Evolutionary conservation across 2,329 filamentous ascomycete species (phyloP), one percentile per base, ranked within the genome.

Genomic region (Pseudocercospora eumusae): DNA sequence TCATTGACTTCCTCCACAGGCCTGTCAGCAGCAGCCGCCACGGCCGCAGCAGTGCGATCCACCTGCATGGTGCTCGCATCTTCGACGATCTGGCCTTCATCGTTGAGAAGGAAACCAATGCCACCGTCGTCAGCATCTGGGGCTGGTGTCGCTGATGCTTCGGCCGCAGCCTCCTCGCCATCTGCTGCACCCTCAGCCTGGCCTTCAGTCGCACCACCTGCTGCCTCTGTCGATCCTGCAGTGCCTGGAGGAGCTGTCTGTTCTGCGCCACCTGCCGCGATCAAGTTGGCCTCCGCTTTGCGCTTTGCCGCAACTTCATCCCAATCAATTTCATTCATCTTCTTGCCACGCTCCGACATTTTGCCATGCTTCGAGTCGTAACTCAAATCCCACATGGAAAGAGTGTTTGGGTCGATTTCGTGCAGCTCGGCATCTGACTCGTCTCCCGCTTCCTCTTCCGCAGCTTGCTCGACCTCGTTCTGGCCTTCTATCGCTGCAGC

Each of bases 351-450:
- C 70, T 87, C 88, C 60, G 91, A 93, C 63, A 88, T 87, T 73
- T 89, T 90, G 61, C 91, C 91, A 57, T 73, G 65, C 10, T 63
- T 59, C 15, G 64, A 66, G 70, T 91, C 88, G 64, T 83, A 85
- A 55, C 86, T 90, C 2, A 95, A 77, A 61, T 92, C 88, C 47
- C 82, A 84, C 86, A 95, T 91, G 58, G 86, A 90, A 25, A 90
- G 82, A 3, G 82, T 83, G 23, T 83, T 83, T 21, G 85, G 80
- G 70, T 92, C 88, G 59, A 93, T 87, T 57, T 70, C 70, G 62
- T 74, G 71, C 10, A 67, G 55, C 71, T 76, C 74, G n/a, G 70
- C 69, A 57, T 75, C 73, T 1, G 68, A 69, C 18, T 63, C 66
- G 8, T 68, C 63, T 27, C 66, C 68, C 27, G 67, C 66, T 42